phyloP scores from a whole-genome alignment of 495 filamentous ascomycete species.

The Xylaria bambusicola region DNA sequence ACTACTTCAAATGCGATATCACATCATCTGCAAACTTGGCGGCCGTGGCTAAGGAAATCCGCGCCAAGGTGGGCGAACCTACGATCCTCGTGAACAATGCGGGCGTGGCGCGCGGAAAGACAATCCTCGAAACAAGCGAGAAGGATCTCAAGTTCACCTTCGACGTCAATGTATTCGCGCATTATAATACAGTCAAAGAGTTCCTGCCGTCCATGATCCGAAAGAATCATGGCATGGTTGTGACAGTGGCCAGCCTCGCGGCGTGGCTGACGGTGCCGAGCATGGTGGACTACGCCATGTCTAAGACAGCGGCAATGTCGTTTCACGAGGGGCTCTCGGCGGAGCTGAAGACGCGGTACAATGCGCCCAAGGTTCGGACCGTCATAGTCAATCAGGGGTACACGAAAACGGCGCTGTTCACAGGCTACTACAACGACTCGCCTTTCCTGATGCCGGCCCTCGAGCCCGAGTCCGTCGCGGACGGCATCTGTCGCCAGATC shows the following conservation, averaged over 20 bases:
- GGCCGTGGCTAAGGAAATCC: conserved; percentile 50
- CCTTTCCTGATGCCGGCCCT: conserved; percentile 58
- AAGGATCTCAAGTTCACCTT: conserved; percentile 64
- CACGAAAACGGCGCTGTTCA: conserved; percentile 62
- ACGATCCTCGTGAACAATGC: conserved; percentile 79
- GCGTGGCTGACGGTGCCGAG: conserved; percentile 60
- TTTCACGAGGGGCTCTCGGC: conserved; percentile 72
- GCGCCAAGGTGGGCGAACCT: conserved; percentile 59
- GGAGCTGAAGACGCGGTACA: conserved; percentile 62
- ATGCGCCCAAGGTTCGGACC: conserved; percentile 65
- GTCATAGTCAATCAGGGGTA: conserved; percentile 67
- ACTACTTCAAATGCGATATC: conserved; percentile 67
- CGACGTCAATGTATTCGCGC: conserved; percentile 69
- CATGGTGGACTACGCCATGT: conserved; percentile 67
- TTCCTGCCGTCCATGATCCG: conserved; percentile 68
- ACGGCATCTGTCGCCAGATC: conserved; percentile 62
- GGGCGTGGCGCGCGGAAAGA: conserved; percentile 61
- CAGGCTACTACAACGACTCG: conserved; percentile 55
- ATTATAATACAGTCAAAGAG: conserved; percentile 64
- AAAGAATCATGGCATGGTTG: conserved; percentile 70
- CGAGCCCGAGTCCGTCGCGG: conserved; percentile 64
- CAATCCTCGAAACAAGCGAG: conserved; percentile 59
- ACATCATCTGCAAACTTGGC: conserved; percentile 54
- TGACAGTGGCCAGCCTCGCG: conserved; percentile 69
- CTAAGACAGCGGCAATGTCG: conserved; percentile 65